A percentile compares a stretch with the other conserved stretches of the same genome.
Conservation (phyloP, 2,329 filamentous ascomycete species). For the Alternaria sp. region DNA sequence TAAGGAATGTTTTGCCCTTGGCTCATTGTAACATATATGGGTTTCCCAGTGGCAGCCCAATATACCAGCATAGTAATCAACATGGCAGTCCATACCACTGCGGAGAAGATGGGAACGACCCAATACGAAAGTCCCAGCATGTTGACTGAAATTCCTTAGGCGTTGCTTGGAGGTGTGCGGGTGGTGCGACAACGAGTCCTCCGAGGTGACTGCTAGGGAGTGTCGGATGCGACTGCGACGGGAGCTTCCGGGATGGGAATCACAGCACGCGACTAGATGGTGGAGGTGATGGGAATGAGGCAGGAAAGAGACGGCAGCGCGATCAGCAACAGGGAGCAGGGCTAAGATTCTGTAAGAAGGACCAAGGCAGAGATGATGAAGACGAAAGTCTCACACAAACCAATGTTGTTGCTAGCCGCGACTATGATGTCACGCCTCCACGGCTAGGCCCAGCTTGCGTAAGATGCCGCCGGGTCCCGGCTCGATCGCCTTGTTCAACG, state of each 20-base stretch:
- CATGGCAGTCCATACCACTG: constrained; percentile 62
- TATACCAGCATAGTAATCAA: constrained; percentile 74
- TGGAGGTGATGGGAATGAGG: constrained; percentile 5
- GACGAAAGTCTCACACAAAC: constrained; percentile 18
- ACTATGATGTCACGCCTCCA: constrained; percentile 25
- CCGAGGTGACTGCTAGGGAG: background rate
- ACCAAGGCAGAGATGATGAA: constrained; percentile 14
- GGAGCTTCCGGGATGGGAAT: constrained; percentile 15
- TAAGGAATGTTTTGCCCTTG: constrained; percentile 69
- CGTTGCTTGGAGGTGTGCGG: background rate
- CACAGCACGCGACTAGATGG: constrained; percentile 13
- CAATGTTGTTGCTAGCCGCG: constrained; percentile 17
- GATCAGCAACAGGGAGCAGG: constrained; percentile 9
- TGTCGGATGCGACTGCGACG: constrained; percentile 9
- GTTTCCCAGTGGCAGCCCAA: constrained; percentile 69
- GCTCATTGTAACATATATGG: constrained; percentile 69
- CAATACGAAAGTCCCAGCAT: constrained; percentile 59
- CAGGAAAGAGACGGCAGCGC: constrained; percentile 5
- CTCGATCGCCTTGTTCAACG: constrained; percentile 15
- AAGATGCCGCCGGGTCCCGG: constrained; percentile 20
- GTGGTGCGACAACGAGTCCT: background rate
- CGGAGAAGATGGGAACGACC: constrained; percentile 75
- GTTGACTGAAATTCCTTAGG: constrained; percentile 11
- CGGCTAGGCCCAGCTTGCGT: constrained; percentile 16
- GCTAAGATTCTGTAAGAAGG: constrained; percentile 11